Conservation (phyloP, 805 yeast species). For the Nakazawaea wyomingensis region DNA sequence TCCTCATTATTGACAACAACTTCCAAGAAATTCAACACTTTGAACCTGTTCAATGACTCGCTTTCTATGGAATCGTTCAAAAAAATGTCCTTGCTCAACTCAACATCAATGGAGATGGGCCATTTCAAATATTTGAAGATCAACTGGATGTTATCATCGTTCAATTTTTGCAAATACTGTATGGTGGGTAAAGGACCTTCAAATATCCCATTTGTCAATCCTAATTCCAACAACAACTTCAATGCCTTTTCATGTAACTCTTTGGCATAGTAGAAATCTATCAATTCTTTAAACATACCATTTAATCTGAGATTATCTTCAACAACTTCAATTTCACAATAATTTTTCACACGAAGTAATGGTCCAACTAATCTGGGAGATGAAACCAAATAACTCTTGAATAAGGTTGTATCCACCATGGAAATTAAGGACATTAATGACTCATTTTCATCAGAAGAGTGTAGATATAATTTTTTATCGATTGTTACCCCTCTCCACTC, state of each 20-base stretch:
- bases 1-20: slow-evolving; percentile 13
- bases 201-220: slow-evolving; percentile 19
- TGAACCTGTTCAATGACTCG: slow-evolving; percentile 47
- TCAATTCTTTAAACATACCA: slow-evolving; percentile 56
- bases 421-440: slow-evolving; percentile 34
- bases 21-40: slow-evolving; percentile 50
- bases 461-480: slow-evolving; percentile 32
- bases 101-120: slow-evolving; percentile 36
- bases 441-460: slow-evolving; percentile 14
- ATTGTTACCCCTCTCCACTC: slow-evolving; percentile 45
- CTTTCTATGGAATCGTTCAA: slow-evolving; percentile 60
- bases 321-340: slow-evolving; percentile 64
- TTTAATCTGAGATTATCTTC: slow-evolving; percentile 43
- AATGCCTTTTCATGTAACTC: slow-evolving; percentile 63
- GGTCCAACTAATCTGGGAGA: slow-evolving; percentile 78
- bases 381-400: slow-evolving; percentile 65
- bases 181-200: slow-evolving; percentile 41
- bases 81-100: slow-evolving; percentile 46
- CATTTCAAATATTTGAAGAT: slow-evolving; percentile 53
- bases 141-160: slow-evolving; percentile 42
- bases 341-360: slow-evolving; percentile 67
- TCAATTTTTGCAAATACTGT: slow-evolving; percentile 53
- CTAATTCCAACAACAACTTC: slow-evolving; percentile 42
- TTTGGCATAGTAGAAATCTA: slow-evolving; percentile 72
- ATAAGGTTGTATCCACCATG: slow-evolving; percentile 71